Base-by-base conservation (phyloP, 306 rosid genomes). In the Gastrolobium villosum region DNA sequence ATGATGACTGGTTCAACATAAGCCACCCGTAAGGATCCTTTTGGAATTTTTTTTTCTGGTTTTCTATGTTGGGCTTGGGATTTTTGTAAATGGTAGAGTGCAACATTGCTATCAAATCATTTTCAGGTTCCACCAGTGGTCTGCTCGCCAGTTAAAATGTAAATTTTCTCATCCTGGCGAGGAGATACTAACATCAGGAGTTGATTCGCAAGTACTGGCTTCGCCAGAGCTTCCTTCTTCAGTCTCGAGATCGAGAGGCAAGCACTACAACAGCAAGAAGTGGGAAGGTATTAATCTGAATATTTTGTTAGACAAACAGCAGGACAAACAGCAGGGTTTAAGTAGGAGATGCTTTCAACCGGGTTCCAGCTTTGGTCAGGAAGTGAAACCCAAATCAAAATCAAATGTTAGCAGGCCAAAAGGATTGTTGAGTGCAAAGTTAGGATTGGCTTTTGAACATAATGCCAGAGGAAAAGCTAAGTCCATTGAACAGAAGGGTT, bases 221-320 rank as follows among this genome's bases (percentile, higher is more conserved):
- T 89, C 89, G 0, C 98, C 89, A 1, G 81, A 39, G 65, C 89
- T 88, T 84, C 91, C 93, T 10, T 48, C 77, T 5, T 91, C 94
- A 4, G 97, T 94, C 28, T 88, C 97, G 8, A 90, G 81, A 72
- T 88, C 96, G 7, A 91, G 97, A 86, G 98, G 98, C 26, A 91
- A 90, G 67, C 65, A 87, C 55, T 90, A 85, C 66, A 87, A 36
- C 49, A 79, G 61, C 77, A 88, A 90, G 84, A 90, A 83, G 14
- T 87, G 91, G 91, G 84, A 57, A 79, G 87, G 76, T 52, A 77
- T 40, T 15, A 75, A 73, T 72, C 81, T 77, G 67, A 83, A 73
- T 44, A 26, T n/a, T 50, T 67, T 74, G 64, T 67, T 82, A 5
- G 86, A 86, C 75, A 84, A 87, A 84, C n/a, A n/a, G n/a, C n/a